These are phyloP conservation scores for Nothophaeocryptopus gaeumannii DNA, from an alignment of 2,329 filamentous ascomycete genomes.

Conservation along the genomic window DNA sequence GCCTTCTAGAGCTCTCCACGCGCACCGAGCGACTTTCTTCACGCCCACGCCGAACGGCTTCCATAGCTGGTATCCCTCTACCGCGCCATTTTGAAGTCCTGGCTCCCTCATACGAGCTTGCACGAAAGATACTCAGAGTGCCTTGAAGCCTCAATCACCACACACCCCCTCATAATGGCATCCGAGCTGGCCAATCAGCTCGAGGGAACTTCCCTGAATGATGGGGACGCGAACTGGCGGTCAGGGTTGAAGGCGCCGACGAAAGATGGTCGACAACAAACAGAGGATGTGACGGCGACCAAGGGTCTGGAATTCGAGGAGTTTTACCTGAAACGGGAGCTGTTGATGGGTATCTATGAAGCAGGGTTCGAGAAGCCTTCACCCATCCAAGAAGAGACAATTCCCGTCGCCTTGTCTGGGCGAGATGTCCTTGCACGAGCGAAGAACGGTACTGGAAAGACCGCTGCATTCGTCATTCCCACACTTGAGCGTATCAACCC, in stretches of 20 bases:
- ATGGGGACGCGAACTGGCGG: conserved; percentile 68
- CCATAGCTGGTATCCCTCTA: not conserved
- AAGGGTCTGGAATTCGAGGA: conserved; percentile 98
- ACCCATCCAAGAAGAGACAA: conserved; percentile 98
- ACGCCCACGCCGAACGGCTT: not conserved
- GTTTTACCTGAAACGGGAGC: conserved; percentile 88
- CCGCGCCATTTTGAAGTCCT: conserved; percentile 1
- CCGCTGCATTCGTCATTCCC: conserved; percentile 94
- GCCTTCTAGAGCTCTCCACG: not conserved
- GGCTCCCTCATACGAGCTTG: not conserved
- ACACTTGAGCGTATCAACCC: conserved; percentile 94
- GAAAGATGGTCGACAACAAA: conserved; percentile 76
- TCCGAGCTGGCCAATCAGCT: conserved; percentile 56
- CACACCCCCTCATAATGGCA: conserved; percentile 39
- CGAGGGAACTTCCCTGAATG: conserved; percentile 53
- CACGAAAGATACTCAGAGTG: not conserved
- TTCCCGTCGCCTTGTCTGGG: conserved; percentile 91
- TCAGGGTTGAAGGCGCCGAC: conserved; percentile 67
- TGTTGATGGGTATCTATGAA: conserved; percentile 99
- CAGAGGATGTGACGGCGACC: conserved; percentile 96
- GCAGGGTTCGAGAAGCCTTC: conserved; percentile 98
- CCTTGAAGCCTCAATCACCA: conserved; percentile 4
- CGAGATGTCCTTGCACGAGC: conserved; percentile 93
- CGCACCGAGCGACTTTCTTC: not conserved
- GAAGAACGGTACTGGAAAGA: conserved; percentile 99